Evolutionary conservation across 148 eudicot genomes (phyloP).

Genomic region (Vaccinium vitisidaea): DNA sequence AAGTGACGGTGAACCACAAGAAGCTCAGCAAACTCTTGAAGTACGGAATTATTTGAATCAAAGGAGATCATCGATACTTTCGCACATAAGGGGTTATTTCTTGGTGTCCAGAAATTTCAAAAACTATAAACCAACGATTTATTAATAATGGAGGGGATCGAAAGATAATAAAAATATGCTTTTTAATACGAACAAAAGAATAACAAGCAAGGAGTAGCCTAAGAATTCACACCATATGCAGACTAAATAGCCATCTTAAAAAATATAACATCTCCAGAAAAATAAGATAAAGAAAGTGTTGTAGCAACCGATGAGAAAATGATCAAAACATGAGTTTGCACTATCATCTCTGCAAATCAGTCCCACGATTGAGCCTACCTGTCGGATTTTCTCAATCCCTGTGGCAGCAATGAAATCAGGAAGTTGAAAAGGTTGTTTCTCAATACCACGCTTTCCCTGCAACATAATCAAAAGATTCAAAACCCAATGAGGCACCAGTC

Average conservation of each 20-base stretch:
- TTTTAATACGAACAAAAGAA: neutral
- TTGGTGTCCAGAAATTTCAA: neutral
- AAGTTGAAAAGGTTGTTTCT: conserved; percentile 97
- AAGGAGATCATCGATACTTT: too few species aligned
- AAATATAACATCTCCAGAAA: neutral
- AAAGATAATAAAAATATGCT: too few species aligned
- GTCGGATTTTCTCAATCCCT: conserved; percentile 98
- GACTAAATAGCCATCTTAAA: neutral
- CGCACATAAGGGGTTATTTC: neutral
- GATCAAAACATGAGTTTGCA: neutral
- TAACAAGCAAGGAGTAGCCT: neutral
- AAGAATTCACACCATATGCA: neutral
- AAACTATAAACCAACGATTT: neutral
- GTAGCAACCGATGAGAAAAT: neutral
- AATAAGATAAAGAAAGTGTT: neutral
- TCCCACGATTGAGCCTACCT: conserved; percentile 40
- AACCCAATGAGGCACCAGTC: conserved; percentile 38
- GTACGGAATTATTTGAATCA: too few species aligned
- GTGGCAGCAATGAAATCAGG: conserved; percentile 99
- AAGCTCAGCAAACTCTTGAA: too few species aligned
- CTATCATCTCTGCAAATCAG: neutral
- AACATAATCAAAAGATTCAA: conserved; percentile 25
- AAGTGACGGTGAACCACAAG: neutral
- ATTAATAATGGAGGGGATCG: neutral
- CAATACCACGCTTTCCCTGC: conserved; percentile 99